phyloP scores from a whole-genome alignment of 2,329 filamentous ascomycete genomes.

The Alternaria sp. region DNA sequence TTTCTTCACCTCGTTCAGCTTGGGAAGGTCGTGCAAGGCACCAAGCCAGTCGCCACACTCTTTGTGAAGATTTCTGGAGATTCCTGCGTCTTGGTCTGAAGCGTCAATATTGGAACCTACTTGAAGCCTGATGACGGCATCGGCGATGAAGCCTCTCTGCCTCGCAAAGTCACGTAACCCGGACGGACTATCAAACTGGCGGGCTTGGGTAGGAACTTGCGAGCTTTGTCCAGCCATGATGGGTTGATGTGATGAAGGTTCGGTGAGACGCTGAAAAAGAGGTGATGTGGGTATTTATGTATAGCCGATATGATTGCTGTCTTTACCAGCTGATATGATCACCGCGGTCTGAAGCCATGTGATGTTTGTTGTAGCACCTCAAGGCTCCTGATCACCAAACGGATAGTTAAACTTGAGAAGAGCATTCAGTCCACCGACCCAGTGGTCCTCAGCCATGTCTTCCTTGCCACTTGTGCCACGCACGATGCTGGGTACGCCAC shows the following conservation, averaged over 20 bases:
- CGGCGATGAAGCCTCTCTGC: not conserved
- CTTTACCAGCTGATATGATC: not conserved
- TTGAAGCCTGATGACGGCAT: not conserved
- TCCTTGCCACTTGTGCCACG: slow-evolving; percentile 56
- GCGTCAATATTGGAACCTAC: not conserved
- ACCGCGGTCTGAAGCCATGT: not conserved
- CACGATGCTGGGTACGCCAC: slow-evolving; percentile 92
- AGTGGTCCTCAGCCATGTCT: slow-evolving; percentile 77
- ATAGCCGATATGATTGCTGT: not conserved
- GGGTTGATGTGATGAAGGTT: not conserved
- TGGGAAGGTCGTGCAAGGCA: not conserved
- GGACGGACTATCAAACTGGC: not conserved
- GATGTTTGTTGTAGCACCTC: not conserved
- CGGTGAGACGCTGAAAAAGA: not conserved
- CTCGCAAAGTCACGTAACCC: too few species aligned
- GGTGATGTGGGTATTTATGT: not conserved
- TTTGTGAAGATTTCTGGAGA: not conserved
- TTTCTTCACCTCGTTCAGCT: not conserved
- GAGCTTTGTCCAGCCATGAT: not conserved
- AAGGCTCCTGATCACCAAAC: slow-evolving; percentile 68
- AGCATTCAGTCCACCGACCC: slow-evolving; percentile 94
- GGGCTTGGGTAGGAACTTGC: not conserved
- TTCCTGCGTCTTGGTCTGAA: not conserved
- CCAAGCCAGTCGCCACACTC: not conserved
- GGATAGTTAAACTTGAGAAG: slow-evolving; percentile 97